Evolutionary conservation across 163 green algal species (phyloP).

Genomic region (Volvox carteri): DNA sequence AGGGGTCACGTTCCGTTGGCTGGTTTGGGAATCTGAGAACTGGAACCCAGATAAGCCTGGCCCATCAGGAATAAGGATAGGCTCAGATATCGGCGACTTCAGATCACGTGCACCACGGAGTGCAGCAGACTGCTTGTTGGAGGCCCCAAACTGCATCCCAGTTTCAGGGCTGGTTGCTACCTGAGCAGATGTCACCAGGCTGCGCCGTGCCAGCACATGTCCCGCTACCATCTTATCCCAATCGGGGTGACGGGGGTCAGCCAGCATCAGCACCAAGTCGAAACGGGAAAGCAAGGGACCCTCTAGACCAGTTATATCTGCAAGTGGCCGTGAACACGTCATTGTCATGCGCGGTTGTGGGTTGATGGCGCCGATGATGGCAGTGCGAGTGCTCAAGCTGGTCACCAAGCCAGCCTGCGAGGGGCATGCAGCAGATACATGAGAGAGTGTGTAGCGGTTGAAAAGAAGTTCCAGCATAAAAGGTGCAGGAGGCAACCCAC

Average conservation of each 20-base stretch:
- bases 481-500: conserved; percentile 25
- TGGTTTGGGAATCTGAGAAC: neutral
- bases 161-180: neutral
- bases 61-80: neutral
- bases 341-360: conserved; percentile 59
- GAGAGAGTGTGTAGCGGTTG: no score
- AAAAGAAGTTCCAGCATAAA: no score
- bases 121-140: neutral
- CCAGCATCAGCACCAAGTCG: conserved; percentile 91
- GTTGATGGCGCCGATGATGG: conserved; percentile 91
- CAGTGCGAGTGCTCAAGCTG: conserved; percentile 83
- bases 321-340: conserved; percentile 40
- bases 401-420: conserved; percentile 89
- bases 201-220: conserved; percentile 75
- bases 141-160: no score
- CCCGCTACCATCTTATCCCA: conserved; percentile 80
- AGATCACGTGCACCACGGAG: neutral
- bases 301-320: conserved; percentile 64
- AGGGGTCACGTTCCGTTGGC: neutral
- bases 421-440: no score
- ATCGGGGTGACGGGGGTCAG: conserved; percentile 75
- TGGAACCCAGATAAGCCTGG: neutral
- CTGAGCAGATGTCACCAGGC: neutral
- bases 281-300: conserved; percentile 84
- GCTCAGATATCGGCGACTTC: neutral